Evolutionary conservation across 1,284 basidiomycete species (phyloP), one percentile per base, ranked within the genome.

Genomic region (Leccinum colubrinum): DNA sequence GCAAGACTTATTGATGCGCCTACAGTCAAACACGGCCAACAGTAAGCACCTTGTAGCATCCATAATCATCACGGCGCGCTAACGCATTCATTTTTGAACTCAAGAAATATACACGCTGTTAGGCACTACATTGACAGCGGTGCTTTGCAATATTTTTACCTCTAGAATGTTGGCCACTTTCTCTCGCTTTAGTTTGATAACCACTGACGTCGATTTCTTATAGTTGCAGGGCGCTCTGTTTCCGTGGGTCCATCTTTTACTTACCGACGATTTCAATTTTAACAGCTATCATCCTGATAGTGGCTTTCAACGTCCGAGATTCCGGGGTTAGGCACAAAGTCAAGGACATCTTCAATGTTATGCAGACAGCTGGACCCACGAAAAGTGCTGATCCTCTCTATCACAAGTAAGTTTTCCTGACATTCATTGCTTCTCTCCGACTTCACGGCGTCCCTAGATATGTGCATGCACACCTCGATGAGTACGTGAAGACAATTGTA

Each of bases 221-320:
- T 37, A 72, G 71, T 53, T 72, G 73, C 50, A 64, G 67, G 52
- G 64, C 66, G 3, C 65, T 72, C 11, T 75, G 70, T 39, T 58
- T 72, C 17, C 2, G 71, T 72, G 54, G 70, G 20, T 48, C 6
- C 70, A 43, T 43, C 17, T 9, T 41, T 59, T 15, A 7, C 1
- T 17, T 54, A 7, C 12, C 20, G 2, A 48, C 2, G 3, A 48
- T 22, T 22, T 48, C 46, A 48, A 48, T 48, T 7, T 3, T 1
- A 48, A 48, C 46, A 48, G 3, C 11, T 48, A 20, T 48, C 46
- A 48, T 48, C 27, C 27, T 27, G 6, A 27, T n/a, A 72, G 71
- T 75, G 43, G 17, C 22, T 4, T 54, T 68, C 46, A 75, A 72
- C 7, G 61, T 62, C 25, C 33, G 41, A 39, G 53, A 59, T 25